A percentile compares a stretch with the other conserved stretches of the same genome.
Conservation (phyloP, 2,329 filamentous ascomycete species). For the Drechslerella coelobrocha region DNA sequence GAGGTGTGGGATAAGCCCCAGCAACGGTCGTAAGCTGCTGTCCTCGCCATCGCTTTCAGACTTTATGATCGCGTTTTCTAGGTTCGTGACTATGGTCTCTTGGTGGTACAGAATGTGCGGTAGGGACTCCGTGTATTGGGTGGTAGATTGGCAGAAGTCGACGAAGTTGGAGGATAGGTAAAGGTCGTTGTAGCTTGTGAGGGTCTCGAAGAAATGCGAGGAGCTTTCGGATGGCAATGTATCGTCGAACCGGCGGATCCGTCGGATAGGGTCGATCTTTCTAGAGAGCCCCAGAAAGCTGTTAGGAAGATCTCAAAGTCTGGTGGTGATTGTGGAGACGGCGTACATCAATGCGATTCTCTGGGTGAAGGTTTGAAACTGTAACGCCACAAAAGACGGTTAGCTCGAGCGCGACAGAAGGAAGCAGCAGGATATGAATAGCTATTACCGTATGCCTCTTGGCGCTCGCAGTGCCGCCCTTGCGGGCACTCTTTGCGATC, state of each 20-base stretch:
- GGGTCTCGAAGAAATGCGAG: conserved; percentile 83
- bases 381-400: conserved; percentile 8
- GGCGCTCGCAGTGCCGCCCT: conserved; percentile 53
- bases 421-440: background rate
- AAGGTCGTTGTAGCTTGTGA: conserved; percentile 89
- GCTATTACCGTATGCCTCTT: conserved; percentile 53
- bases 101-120: conserved; percentile 92
- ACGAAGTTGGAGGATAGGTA: conserved; percentile 85
- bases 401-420: conserved; percentile 4
- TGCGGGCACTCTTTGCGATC: conserved; percentile 48
- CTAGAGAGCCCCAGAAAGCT: conserved; percentile 21
- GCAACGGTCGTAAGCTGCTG: conserved; percentile 80
- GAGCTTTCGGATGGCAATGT: conserved; percentile 77
- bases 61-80: conserved; percentile 66
- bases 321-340: background rate
- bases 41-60: conserved; percentile 82
- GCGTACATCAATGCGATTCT: conserved; percentile 54
- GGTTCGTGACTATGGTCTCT: conserved; percentile 75
- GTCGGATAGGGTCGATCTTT: conserved; percentile 83
- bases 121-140: conserved; percentile 83
- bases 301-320: background rate
- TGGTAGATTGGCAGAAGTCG: conserved; percentile 75
- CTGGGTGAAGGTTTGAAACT: conserved; percentile 55
- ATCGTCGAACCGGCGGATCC: conserved; percentile 83
- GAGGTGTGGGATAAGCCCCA: conserved; percentile 88